These are phyloP conservation scores for Emmonsiellopsis sp. DNA, from an alignment of 2,329 filamentous ascomycete species.

Conservation along the genomic window DNA sequence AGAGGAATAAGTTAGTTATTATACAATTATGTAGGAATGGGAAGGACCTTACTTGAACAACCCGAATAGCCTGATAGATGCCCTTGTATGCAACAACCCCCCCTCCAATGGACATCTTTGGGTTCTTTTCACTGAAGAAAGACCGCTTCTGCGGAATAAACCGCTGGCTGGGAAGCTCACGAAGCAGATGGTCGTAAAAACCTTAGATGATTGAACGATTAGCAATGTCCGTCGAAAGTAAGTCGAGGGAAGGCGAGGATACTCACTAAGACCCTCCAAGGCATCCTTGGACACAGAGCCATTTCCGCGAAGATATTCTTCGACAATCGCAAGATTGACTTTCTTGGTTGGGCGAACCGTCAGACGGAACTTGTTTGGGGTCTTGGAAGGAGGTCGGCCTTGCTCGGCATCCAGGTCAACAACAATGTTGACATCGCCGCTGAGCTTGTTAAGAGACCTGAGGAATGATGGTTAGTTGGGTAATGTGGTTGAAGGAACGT, in stretches of 20 bases:
- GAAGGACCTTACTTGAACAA: conserved; percentile 47
- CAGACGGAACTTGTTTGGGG: conserved; percentile 49
- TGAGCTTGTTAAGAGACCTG: conserved; percentile 29
- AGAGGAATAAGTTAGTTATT: conserved; percentile 19
- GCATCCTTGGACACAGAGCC: conserved; percentile 56
- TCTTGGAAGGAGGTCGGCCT: conserved; percentile 30
- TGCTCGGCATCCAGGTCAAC: conserved; percentile 67
- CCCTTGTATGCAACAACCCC: conserved; percentile 76
- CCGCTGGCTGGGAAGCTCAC: conserved; percentile 61
- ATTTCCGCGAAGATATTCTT: conserved; percentile 54
- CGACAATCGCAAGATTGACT: conserved; percentile 58
- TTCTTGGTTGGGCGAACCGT: conserved; percentile 55
- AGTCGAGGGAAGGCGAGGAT: conserved; percentile 1
- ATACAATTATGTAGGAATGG: conserved; percentile 3
- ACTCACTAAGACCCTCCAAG: conserved; percentile 65
- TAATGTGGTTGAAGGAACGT: conserved; percentile 24
- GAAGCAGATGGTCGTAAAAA: conserved; percentile 82
- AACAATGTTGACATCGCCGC: conserved; percentile 42
- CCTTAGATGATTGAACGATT: conserved; percentile 31
- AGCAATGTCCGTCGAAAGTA: background rate
- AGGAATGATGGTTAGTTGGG: conserved; percentile 7
- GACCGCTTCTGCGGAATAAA: conserved; percentile 68
- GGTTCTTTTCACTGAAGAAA: conserved; percentile 57
- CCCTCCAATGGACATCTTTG: conserved; percentile 47
- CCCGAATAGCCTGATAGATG: conserved; percentile 74